Percentiles rank a stretch among this genome's conserved stretches.
Conservation (phyloP, 495 filamentous ascomycete species). For the Aspergillus conjunctus region DNA sequence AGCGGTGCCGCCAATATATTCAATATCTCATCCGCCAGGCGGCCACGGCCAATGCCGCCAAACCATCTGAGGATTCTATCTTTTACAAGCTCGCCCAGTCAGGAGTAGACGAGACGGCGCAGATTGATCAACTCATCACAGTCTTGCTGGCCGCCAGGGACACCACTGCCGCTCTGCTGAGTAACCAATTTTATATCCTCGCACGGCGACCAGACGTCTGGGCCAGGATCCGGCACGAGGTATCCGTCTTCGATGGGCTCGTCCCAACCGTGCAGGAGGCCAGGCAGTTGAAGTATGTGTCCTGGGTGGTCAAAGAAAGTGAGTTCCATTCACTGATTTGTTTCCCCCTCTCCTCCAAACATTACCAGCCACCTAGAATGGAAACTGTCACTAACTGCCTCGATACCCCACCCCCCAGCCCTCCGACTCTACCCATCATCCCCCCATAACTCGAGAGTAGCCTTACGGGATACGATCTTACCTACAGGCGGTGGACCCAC, state of each 20-base stretch:
- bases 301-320: slow-evolving; percentile 6
- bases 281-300: slow-evolving; percentile 6
- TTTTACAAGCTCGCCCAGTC: background rate
- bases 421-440: slow-evolving; percentile 2
- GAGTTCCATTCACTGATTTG: background rate
- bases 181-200: background rate
- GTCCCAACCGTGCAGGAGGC: background rate
- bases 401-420: background rate
- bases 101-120: background rate
- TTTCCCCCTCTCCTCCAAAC: too few species aligned
- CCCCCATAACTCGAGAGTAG: slow-evolving; percentile 1
- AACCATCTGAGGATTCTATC: background rate
- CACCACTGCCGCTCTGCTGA: slow-evolving; percentile 3
- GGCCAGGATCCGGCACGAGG: background rate
- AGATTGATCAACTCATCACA: slow-evolving; percentile 2
- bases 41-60: background rate
- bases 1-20: background rate
- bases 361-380: too few species aligned
- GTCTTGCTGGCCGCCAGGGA: slow-evolving; percentile 1
- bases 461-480: background rate
- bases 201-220: background rate
- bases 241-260: background rate
- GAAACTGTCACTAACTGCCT: too few species aligned
- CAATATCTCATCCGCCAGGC: background rate
- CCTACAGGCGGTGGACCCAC: slow-evolving; percentile 4